These are phyloP conservation scores for Hibiscus syriacus DNA, from an alignment of 345 rosid genomes.

Conservation along the genomic window DNA sequence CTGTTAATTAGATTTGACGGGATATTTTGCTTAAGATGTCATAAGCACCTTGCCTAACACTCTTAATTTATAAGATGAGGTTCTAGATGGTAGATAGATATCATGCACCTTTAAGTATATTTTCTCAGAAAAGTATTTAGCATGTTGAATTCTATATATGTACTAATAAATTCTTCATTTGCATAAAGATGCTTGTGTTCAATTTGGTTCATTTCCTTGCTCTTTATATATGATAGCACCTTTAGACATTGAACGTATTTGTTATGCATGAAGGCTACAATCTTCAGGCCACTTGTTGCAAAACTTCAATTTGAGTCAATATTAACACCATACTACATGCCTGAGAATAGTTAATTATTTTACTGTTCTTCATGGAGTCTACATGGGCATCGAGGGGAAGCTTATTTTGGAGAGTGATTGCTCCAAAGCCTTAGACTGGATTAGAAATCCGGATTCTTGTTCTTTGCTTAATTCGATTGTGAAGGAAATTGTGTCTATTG, in stretches of 20 bases:
- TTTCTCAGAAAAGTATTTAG: not conserved
- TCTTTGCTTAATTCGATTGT: no score
- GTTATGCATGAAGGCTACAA: not conserved
- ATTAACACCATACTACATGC: not conserved
- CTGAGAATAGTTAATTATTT: not conserved
- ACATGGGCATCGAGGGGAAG: no score
- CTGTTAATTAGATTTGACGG: not conserved
- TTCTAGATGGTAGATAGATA: slow-evolving; percentile 3
- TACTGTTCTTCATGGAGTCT: no score
- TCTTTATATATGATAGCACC: not conserved
- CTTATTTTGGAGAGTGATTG: no score
- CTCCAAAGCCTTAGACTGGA: no score
- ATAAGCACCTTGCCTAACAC: not conserved
- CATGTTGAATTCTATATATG: not conserved
- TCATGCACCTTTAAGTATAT: not conserved
- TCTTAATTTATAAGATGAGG: not conserved
- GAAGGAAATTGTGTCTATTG: no score
- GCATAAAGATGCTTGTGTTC: slow-evolving; percentile 3
- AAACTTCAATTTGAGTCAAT: not conserved
- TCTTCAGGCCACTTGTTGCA: not conserved
- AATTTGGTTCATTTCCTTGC: not conserved
- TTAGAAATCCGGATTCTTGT: no score
- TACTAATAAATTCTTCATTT: not conserved
- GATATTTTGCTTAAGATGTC: not conserved
- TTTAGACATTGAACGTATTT: not conserved